Evolutionary conservation across 768 basidiomycete genomes (phyloP).

Genomic region (Lentinula sp.): DNA sequence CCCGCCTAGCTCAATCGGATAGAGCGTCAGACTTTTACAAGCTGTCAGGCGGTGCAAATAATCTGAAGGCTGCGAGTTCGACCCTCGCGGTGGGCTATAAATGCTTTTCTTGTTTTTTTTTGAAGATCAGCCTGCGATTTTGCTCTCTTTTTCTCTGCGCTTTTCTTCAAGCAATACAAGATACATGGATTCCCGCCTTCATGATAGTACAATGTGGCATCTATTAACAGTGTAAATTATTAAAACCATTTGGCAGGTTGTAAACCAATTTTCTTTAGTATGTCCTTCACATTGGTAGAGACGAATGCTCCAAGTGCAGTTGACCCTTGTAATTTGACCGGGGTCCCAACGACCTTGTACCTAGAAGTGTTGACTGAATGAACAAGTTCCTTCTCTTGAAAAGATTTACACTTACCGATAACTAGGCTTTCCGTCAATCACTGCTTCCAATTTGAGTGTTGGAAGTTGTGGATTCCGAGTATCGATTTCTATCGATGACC

Average conservation of each 20-base stretch:
- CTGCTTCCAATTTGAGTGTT: slow-evolving; percentile 45
- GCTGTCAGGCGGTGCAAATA: not conserved
- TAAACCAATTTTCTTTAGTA: slow-evolving; percentile 53
- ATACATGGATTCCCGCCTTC: no score
- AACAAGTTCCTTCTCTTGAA: not conserved
- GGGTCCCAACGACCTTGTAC: slow-evolving; percentile 40
- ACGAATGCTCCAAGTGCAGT: slow-evolving; percentile 42
- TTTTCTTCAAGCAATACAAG: no score
- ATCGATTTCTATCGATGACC: slow-evolving; percentile 69
- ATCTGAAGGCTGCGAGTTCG: slow-evolving; percentile 75
- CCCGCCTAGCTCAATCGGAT: slow-evolving; percentile 63
- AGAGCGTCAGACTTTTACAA: slow-evolving; percentile 50
- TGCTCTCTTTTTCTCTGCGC: not conserved
- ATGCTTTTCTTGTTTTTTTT: not conserved
- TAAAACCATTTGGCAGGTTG: slow-evolving; percentile 54
- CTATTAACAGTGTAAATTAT: not conserved
- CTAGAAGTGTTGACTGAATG: slow-evolving; percentile 20
- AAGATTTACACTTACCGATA: slow-evolving; percentile 39
- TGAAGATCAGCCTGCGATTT: not conserved
- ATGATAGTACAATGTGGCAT: no score
- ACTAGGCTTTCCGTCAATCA: slow-evolving; percentile 50
- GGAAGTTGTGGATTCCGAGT: slow-evolving; percentile 48
- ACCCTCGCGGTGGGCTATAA: slow-evolving; percentile 74
- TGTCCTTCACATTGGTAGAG: slow-evolving; percentile 40
- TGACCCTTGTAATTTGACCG: slow-evolving; percentile 34